Base-by-base conservation (phyloP, 2,329 filamentous ascomycete species). In the Trichophyton mentagrophytes region DNA sequence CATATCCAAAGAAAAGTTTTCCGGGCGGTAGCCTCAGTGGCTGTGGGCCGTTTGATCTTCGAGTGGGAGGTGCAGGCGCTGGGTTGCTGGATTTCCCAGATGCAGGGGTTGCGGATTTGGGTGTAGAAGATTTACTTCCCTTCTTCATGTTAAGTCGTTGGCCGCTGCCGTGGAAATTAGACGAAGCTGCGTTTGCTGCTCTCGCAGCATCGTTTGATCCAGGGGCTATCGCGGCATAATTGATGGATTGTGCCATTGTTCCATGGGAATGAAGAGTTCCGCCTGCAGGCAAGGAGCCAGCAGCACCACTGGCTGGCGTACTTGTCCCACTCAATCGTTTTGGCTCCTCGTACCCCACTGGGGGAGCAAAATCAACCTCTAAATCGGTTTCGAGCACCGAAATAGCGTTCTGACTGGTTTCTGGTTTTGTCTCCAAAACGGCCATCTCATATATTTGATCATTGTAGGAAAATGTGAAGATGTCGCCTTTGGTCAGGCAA, bases 401-500 rank as follows among this genome's bases (percentile, higher is more conserved):
- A 60, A 99, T 82, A 3, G 83, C 91, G 79, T 89, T 90, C 67
- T 89, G 88, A 1, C 87, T 83, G 2, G 82, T 86, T 65, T 89
- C 84, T 1, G 93, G 93, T 74, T 96, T 96, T 44, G 95, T 89
- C 70, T 97, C 92, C 13, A 97, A 77, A 1, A 99, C 93, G 2
- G 90, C 90, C 71, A 99, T 90, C 65, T 93, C 87, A 76, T 93
- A 99, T 8, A 90, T 81, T 63, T 90, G 88, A 70, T 97, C 91
- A 73, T 99, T 99, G 78, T 99, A 99, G 67, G 87, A 82, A 72
- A 99, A 99, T 65, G 89, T 95, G 79, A 99, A 99, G 49, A 96
- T 81, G 70, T 99, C 93, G 65, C 90, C 91, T 70, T 91, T 89
- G 2, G 91, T 96, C 15, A 97, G 81, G 58, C 92, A 92, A 15